A percentile compares a stretch with the other conserved stretches of the same genome.
phyloP scores from a whole-genome alignment of 2,329 filamentous ascomycete genomes.

The Beauveria sp. region DNA sequence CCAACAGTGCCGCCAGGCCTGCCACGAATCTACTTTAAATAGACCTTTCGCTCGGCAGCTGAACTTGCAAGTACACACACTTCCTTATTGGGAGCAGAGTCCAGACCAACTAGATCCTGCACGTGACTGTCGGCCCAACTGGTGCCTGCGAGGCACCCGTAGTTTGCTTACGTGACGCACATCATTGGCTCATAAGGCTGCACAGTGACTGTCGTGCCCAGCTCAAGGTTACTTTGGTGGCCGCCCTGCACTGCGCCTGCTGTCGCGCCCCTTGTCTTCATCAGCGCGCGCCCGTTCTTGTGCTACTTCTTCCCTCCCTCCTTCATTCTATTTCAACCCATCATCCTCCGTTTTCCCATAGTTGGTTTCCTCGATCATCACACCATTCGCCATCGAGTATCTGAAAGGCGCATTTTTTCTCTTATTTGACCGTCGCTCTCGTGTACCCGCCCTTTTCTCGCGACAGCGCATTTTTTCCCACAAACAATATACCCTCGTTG shows the following conservation, averaged over 20 bases:
- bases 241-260: neutral
- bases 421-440: neutral
- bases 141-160: neutral
- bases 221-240: neutral
- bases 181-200: neutral
- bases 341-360: neutral
- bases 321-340: constrained; percentile 12
- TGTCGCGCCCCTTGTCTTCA: neutral
- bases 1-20: too few species aligned
- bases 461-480: constrained; percentile 11
- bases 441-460: neutral
- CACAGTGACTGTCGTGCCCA: neutral
- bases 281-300: constrained; percentile 11
- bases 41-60: neutral
- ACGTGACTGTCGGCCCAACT: neutral
- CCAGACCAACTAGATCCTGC: neutral
- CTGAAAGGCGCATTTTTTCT: neutral
- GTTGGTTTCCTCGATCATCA: neutral
- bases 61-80: neutral
- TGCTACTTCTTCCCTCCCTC: constrained; percentile 8
- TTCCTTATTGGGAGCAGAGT: neutral
- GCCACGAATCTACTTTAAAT: too few species aligned
- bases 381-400: neutral
- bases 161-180: constrained; percentile 5
- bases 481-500: neutral